Base-by-base conservation (phyloP, 768 basidiomycete species). In the Mycena capillaripes region DNA sequence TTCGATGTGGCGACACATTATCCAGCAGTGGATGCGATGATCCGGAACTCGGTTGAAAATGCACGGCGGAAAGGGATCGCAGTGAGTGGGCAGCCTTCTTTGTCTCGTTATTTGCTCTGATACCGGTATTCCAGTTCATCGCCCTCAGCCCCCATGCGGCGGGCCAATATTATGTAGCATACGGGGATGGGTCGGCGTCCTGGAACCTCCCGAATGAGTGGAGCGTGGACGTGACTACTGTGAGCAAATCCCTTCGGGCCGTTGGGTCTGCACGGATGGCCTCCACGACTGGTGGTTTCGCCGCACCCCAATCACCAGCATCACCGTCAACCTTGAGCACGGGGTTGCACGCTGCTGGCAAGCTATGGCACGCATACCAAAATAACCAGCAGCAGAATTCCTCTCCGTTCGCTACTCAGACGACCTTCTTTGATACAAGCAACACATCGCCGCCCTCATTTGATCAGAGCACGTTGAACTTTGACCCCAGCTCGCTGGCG, bases 141-240 rank as follows among this genome's bases (percentile, higher is more conserved):
- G 66, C 74, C 14, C 63, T 75, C 10, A 75, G 34, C 58, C 74
- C 74, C 8, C 66, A 75, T 52, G 66, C 74, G 16, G 70, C 66
- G 14, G 57, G 57, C 19, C 74, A 71, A 38, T 75, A 71, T n/a
- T 75, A 71, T 53, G 57, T 75, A 1, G 70, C 70, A 2, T 75
- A 68, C 19, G 74, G 74, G n/a, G 74, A 75, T 25, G 74, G 57
- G 0, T 59, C 60, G 9, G 70, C 74, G 19, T 66, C 62, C 10
- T 75, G 74, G 74, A 75, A 71, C 27, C 48, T 75, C 27, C 74
- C 74, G 1, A 75, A 60, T 23, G 61, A 71, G 21, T 75, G 69
- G 68, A 65, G 16, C 17, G 50, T 19, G 19, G 74, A 75, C 32
- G 74, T 75, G 21, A 69, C 67, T 12, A 71, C 62, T 25, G 74